These are phyloP conservation scores for Apiosordaria backusii DNA, from an alignment of 495 filamentous ascomycete species.

Conservation along the genomic window DNA sequence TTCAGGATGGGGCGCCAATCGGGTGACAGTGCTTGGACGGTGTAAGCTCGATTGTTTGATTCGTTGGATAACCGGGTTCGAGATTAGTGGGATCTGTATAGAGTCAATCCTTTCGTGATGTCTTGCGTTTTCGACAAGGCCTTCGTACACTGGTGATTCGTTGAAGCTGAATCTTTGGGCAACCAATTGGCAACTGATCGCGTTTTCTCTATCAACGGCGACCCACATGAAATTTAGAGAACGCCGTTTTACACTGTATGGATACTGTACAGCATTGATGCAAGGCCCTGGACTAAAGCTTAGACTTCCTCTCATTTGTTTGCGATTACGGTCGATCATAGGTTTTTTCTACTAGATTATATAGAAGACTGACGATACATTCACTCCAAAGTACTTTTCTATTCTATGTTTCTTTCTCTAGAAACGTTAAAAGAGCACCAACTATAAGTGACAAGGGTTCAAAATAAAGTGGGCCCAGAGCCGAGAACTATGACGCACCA, in stretches of 20 bases:
- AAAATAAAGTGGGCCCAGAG: not conserved
- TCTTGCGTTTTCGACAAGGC: not conserved
- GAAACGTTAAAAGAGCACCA: not conserved
- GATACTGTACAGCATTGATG: not conserved
- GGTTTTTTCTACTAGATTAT: too few species aligned
- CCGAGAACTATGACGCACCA: slow-evolving; percentile 9
- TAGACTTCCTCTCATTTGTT: too few species aligned
- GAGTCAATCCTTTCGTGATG: not conserved
- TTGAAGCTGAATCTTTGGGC: not conserved
- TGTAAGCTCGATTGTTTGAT: not conserved
- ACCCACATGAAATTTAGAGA: not conserved
- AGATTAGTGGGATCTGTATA: not conserved
- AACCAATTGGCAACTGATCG: not conserved
- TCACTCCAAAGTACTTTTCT: too few species aligned
- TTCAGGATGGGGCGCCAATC: slow-evolving; percentile 2
- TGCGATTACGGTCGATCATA: too few species aligned
- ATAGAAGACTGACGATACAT: too few species aligned
- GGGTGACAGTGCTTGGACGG: not conserved
- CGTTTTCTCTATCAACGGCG: not conserved
- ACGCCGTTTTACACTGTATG: not conserved
- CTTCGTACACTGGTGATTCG: not conserved
- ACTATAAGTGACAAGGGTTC: not conserved
- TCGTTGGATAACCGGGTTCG: not conserved
- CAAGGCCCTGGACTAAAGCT: not conserved
- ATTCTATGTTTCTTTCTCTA: not conserved